Evolutionary conservation across 164 flowering plant species (phyloP).

Genomic region (Vitis rotundifolia): DNA sequence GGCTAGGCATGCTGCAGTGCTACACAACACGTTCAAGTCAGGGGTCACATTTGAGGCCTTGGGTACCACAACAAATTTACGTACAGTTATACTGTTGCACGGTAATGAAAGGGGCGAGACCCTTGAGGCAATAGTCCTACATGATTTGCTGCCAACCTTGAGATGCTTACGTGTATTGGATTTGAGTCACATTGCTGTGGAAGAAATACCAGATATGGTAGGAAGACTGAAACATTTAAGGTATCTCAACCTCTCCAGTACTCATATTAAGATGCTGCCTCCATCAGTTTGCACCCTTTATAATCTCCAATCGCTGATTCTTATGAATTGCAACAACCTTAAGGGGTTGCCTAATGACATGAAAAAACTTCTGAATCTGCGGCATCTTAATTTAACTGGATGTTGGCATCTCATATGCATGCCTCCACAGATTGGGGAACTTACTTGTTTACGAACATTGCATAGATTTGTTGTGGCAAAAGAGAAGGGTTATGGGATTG

Average conservation of each 20-base stretch:
- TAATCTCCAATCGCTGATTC: constrained; percentile 6
- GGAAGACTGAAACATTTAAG: constrained; percentile 4
- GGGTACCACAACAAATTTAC: background rate
- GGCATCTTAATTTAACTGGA: background rate
- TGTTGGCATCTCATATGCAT: background rate
- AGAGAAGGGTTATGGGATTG: background rate
- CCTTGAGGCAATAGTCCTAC: background rate
- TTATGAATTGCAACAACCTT: constrained; percentile 1
- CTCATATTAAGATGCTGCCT: constrained; percentile 5
- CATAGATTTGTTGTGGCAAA: background rate
- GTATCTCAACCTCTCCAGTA: constrained; percentile 2
- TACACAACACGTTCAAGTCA: no score
- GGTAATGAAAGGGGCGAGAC: no score
- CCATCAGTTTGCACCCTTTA: constrained; percentile 2
- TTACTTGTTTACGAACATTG: constrained; percentile 7
- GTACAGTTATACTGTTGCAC: background rate
- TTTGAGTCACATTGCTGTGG: background rate
- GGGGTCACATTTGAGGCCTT: background rate
- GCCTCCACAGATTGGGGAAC: constrained; percentile 1
- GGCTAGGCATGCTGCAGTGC: no score
- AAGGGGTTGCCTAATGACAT: background rate
- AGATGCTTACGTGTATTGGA: background rate
- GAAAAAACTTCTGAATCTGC: background rate
- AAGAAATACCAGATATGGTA: background rate
- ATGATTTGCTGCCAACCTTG: background rate